Evolutionary conservation across 495 filamentous ascomycete genomes (phyloP).

Genomic region (Neurospora hispaniola): DNA sequence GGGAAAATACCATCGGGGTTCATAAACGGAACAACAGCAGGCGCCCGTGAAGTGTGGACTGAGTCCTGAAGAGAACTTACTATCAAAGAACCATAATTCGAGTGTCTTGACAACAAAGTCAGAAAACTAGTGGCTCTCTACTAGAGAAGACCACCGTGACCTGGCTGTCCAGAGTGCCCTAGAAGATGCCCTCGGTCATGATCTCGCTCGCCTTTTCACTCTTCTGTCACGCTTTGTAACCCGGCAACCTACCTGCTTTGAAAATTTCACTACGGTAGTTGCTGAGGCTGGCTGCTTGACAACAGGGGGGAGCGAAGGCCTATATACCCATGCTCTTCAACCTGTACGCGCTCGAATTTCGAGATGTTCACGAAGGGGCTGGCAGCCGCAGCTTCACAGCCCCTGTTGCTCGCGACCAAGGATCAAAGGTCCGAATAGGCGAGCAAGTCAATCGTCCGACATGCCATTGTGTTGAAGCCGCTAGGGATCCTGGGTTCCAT

Average conservation of each 20-base stretch:
- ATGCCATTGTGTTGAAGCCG: background rate
- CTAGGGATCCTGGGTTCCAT: background rate
- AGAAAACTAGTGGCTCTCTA: background rate
- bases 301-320: background rate
- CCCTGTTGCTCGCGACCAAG: background rate
- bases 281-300: background rate
- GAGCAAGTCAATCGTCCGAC: background rate
- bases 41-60: background rate
- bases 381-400: background rate
- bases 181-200: background rate
- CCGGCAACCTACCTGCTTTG: background rate
- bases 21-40: background rate
- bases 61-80: background rate
- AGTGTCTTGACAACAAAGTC: background rate
- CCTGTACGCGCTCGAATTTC: background rate
- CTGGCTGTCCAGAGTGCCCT: background rate
- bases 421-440: background rate
- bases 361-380: background rate
- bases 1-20: rapidly evolving
- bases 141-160: background rate
- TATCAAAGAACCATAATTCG: background rate
- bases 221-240: background rate
- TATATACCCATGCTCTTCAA: background rate
- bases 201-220: background rate
- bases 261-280: background rate